These are phyloP conservation scores for Saksenaea vasiformis DNA, from an alignment of 371 early-diverging fungal genomes.

Conservation along the genomic window DNA sequence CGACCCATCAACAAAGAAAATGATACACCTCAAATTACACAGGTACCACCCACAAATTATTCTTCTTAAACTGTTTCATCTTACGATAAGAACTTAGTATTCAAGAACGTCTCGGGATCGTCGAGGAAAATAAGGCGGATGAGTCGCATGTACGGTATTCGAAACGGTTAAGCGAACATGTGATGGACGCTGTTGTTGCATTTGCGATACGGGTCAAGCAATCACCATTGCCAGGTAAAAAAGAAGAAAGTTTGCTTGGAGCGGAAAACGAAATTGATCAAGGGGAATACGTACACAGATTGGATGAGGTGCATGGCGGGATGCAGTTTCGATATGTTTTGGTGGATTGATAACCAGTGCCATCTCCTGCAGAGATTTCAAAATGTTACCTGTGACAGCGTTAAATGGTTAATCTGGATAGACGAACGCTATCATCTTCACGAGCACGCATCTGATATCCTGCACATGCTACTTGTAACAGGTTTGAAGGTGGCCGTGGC, in stretches of 20 bases:
- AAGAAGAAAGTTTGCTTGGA: neutral
- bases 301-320: slow-evolving; percentile 36
- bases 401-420: slow-evolving; percentile 54
- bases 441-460: slow-evolving; percentile 55
- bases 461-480: slow-evolving; percentile 58
- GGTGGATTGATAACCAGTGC: slow-evolving; percentile 56
- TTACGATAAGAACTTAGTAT: neutral
- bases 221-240: slow-evolving; percentile 61
- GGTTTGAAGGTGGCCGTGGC: slow-evolving; percentile 64
- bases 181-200: slow-evolving; percentile 51
- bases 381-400: slow-evolving; percentile 47
- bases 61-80: no score
- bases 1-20: slow-evolving; percentile 29
- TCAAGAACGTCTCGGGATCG: neutral
- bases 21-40: slow-evolving; percentile 15
- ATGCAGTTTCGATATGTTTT: slow-evolving; percentile 45
- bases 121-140: neutral
- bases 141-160: slow-evolving; percentile 1
- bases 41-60: no score
- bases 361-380: slow-evolving; percentile 53
- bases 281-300: slow-evolving; percentile 16
- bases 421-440: slow-evolving; percentile 66
- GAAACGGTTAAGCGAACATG: slow-evolving; percentile 36
- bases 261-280: neutral
- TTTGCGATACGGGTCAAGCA: slow-evolving; percentile 62